phyloP scores from a whole-genome alignment of 2,329 filamentous ascomycete genomes.

The Ophiobolus disseminans region DNA sequence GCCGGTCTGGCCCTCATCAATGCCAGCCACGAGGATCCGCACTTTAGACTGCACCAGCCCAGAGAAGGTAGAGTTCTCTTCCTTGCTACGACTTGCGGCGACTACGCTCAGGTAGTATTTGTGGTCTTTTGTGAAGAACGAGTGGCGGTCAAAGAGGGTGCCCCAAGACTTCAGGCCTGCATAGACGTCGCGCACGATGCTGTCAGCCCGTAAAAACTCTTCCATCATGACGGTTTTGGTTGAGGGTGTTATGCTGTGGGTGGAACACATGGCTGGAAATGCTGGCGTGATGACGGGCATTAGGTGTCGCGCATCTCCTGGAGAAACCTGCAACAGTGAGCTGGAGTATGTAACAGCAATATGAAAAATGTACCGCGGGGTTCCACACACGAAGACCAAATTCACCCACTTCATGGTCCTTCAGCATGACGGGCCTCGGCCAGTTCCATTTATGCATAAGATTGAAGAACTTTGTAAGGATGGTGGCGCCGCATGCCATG shows the following conservation, averaged over 20 bases:
- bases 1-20: slow-evolving; percentile 76
- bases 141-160: slow-evolving; percentile 86
- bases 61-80: slow-evolving; percentile 85
- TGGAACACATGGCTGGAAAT: slow-evolving; percentile 97
- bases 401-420: slow-evolving; percentile 82
- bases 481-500: slow-evolving; percentile 84
- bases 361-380: slow-evolving; percentile 68
- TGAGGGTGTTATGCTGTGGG: slow-evolving; percentile 89
- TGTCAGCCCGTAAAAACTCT: slow-evolving; percentile 78
- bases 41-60: slow-evolving; percentile 95
- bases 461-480: slow-evolving; percentile 93
- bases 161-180: slow-evolving; percentile 80
- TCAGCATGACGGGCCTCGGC: slow-evolving; percentile 91
- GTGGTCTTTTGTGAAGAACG: slow-evolving; percentile 91
- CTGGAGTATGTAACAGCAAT: slow-evolving; percentile 11
- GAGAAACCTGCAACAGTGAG: slow-evolving; percentile 67
- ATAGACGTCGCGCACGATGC: slow-evolving; percentile 82
- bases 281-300: slow-evolving; percentile 99
- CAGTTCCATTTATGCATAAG: slow-evolving; percentile 92
- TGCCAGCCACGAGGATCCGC: slow-evolving; percentile 78
- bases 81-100: slow-evolving; percentile 80
- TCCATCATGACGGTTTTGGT: slow-evolving; percentile 83
- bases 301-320: slow-evolving; percentile 80
- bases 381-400: slow-evolving; percentile 92
- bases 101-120: slow-evolving; percentile 95